Conservation (phyloP, 192 early-diverging fungal species). For the Linnemannia schmuckeri region DNA sequence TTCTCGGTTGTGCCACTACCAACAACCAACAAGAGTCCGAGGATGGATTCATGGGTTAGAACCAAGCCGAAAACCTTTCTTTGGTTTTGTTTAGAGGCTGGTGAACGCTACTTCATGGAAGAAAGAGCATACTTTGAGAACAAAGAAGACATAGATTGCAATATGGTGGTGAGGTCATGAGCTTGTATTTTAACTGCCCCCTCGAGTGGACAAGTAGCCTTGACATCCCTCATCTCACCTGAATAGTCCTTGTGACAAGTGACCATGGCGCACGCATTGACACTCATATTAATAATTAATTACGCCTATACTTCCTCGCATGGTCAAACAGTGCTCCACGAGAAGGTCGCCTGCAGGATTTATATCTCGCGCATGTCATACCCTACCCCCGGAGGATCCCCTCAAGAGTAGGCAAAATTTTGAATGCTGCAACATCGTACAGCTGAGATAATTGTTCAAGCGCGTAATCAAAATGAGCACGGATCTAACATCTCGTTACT, state of each 20-base stretch:
- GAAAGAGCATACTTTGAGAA: background rate
- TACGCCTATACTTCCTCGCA: background rate
- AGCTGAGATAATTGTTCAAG: background rate
- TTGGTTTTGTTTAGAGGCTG: too few relatives aligned
- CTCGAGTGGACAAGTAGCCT: background rate
- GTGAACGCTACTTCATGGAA: too few relatives aligned
- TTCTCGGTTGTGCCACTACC: too few relatives aligned
- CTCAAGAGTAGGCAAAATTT: slow-evolving; percentile 39
- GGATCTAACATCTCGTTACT: background rate
- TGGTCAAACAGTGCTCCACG: slow-evolving; percentile 38
- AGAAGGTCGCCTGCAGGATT: slow-evolving; percentile 54
- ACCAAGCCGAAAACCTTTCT: too few relatives aligned
- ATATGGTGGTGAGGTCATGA: background rate
- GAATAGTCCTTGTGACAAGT: background rate
- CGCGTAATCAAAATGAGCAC: background rate
- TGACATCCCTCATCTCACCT: background rate
- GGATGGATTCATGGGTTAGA: too few relatives aligned
- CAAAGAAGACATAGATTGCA: background rate
- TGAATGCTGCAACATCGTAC: background rate
- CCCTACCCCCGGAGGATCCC: slow-evolving; percentile 32
- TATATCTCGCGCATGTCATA: slow-evolving; percentile 47
- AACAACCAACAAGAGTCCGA: too few relatives aligned
- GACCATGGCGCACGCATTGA: background rate
- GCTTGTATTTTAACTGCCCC: background rate
- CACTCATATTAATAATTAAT: background rate